A percentile compares a stretch with the other conserved stretches of the same genome.
These are phyloP conservation scores for Exophiala viscosa DNA, from an alignment of 2,329 filamentous ascomycete species.

Conservation along the genomic window DNA sequence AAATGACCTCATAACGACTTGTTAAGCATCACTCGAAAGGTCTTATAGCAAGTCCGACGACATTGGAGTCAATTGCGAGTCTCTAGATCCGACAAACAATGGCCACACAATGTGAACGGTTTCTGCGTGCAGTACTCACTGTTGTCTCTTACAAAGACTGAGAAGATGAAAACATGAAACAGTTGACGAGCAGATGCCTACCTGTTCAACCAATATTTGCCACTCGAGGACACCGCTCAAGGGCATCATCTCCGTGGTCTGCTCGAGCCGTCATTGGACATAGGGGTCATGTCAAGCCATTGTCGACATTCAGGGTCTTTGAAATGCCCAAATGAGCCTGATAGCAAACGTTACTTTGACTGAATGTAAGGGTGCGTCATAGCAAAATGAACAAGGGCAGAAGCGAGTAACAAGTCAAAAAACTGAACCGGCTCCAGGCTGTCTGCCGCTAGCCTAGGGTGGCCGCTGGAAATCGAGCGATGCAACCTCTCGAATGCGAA, in stretches of 20 bases:
- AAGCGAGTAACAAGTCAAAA: neutral
- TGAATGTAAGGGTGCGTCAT: conserved; percentile 13
- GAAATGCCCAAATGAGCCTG: conserved; percentile 1
- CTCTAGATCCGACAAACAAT: neutral
- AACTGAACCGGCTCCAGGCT: too few species aligned
- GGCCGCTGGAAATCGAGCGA: too few species aligned
- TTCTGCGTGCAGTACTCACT: neutral
- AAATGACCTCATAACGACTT: conserved; percentile 11
- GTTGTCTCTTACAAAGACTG: neutral
- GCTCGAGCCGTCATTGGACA: conserved; percentile 1
- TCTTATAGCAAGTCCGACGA: conserved; percentile 3
- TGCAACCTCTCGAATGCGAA: neutral
- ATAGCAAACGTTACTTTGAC: neutral
- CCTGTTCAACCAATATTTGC: conserved; percentile 15
- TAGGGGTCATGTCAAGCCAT: too few species aligned
- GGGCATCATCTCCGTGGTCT: conserved; percentile 7
- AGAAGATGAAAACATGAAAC: conserved; percentile 6
- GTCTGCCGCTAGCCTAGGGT: too few species aligned
- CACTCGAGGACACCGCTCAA: conserved; percentile 1
- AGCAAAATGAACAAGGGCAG: neutral
- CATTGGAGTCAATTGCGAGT: neutral
- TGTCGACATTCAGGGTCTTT: conserved; percentile 10
- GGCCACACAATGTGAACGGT: neutral
- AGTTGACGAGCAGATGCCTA: conserved; percentile 13
- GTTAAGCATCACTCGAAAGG: neutral